Evolutionary conservation across 129 eudicot species (phyloP).

Genomic region (Flaveria linearis): DNA sequence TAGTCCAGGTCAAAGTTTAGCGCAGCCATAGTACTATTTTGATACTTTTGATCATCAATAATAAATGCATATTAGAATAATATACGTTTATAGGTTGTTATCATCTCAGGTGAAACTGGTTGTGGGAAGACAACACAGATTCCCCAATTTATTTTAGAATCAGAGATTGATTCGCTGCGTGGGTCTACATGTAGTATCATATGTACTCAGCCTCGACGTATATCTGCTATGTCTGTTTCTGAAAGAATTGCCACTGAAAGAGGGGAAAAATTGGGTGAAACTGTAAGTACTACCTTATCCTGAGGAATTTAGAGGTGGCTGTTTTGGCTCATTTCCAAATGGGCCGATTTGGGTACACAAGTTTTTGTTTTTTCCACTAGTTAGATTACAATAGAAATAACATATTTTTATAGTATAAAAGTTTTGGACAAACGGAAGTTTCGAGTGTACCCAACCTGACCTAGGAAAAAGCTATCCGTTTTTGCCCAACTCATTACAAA

Average conservation of each 20-base stretch:
- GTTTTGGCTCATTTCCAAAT: neutral
- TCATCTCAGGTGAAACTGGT: slow-evolving; percentile 99
- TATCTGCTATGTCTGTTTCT: slow-evolving; percentile 96
- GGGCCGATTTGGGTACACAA: neutral
- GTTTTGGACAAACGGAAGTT: neutral
- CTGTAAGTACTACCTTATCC: slow-evolving; percentile 51
- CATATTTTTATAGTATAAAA: neutral
- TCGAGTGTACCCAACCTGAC: neutral
- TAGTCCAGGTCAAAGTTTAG: no score
- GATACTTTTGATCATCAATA: slow-evolving; percentile 11
- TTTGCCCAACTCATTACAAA: neutral
- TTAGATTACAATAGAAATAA: neutral
- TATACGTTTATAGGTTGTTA: slow-evolving; percentile 61
- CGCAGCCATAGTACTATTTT: no score
- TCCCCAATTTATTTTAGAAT: slow-evolving; percentile 93
- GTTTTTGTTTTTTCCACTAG: neutral
- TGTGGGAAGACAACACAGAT: slow-evolving; percentile 99
- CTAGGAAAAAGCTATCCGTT: no score
- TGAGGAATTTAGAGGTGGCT: neutral
- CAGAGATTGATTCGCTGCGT: slow-evolving; percentile 63
- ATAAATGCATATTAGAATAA: slow-evolving; percentile 3
- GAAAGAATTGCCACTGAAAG: slow-evolving; percentile 96
- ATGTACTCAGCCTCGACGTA: slow-evolving; percentile 96
- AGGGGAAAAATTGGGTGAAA: slow-evolving; percentile 88
- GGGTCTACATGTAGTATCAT: slow-evolving; percentile 86